Conservation (phyloP, 2,329 filamentous ascomycete species). For the Colletotrichum sp. region DNA sequence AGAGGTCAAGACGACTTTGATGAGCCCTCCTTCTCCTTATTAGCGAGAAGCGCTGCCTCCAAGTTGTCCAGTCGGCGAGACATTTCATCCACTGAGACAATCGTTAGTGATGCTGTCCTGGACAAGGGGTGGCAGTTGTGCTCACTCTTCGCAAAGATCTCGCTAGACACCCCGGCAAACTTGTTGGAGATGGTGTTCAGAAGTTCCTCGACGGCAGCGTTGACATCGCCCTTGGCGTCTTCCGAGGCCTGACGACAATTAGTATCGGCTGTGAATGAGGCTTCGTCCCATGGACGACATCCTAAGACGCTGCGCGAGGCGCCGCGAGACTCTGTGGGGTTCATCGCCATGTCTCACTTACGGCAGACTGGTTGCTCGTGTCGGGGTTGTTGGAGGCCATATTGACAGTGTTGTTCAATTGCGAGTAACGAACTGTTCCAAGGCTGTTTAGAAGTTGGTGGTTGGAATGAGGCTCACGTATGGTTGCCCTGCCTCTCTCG, state of each 20-base stretch:
- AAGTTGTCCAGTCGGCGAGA: conserved; percentile 83
- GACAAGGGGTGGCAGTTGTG: conserved; percentile 17
- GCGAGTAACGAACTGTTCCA: background rate
- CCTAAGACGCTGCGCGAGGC: background rate
- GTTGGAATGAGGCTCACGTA: background rate
- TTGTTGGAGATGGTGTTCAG: conserved; percentile 85
- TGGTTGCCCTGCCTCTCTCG: background rate
- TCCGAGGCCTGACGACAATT: conserved; percentile 40
- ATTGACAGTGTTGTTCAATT: background rate
- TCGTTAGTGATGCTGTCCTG: background rate
- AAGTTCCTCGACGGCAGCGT: conserved; percentile 83
- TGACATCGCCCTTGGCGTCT: conserved; percentile 65
- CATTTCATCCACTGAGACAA: conserved; percentile 88
- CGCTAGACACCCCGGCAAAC: conserved; percentile 82
- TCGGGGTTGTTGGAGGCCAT: conserved; percentile 46
- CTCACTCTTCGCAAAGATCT: conserved; percentile 89
- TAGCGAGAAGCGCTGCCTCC: conserved; percentile 72
- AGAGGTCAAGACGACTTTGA: conserved; percentile 37
- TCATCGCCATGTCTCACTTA: conserved; percentile 27
- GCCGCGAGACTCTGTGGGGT: background rate
- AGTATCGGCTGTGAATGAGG: background rate
- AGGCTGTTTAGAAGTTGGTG: background rate
- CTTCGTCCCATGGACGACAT: too few species aligned
- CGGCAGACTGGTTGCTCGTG: conserved; percentile 37
- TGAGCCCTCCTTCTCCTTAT: conserved; percentile 48